These are phyloP conservation scores for Tagetes patula DNA, from an alignment of 129 eudicot genomes.

Conservation along the genomic window DNA sequence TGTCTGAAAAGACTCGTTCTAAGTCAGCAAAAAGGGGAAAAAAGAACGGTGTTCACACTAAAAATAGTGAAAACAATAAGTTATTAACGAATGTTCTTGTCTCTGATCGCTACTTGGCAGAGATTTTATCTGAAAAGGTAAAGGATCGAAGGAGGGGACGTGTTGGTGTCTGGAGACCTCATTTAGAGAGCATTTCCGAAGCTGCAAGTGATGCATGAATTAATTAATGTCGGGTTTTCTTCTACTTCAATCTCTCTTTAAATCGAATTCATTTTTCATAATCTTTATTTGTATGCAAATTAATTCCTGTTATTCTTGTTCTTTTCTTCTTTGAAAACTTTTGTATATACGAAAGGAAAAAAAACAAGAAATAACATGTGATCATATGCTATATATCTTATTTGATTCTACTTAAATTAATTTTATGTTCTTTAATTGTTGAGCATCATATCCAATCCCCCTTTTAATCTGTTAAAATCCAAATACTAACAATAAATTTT, in stretches of 20 bases:
- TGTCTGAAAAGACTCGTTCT: conserved; percentile 42
- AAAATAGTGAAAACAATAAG: conserved; percentile 14
- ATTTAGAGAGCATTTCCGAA: conserved; percentile 84
- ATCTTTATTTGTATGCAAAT: conserved; percentile 24
- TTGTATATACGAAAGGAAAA: conserved; percentile 35
- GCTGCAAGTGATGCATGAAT: conserved; percentile 34
- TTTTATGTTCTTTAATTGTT: background rate
- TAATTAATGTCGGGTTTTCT: conserved; percentile 17
- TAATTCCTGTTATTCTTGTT: conserved; percentile 37
- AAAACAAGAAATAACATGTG: conserved; percentile 37
- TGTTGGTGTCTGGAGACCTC: conserved; percentile 86
- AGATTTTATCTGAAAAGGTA: conserved; percentile 74
- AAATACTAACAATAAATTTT: background rate
- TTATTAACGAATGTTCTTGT: conserved; percentile 37
- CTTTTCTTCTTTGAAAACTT: conserved; percentile 27
- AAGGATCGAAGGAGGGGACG: conserved; percentile 79
- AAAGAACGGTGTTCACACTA: conserved; percentile 20
- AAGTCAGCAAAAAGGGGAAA: conserved; percentile 37
- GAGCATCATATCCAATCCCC: background rate
- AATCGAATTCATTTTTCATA: conserved; percentile 34
- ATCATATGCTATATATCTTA: conserved; percentile 10
- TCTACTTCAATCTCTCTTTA: background rate
- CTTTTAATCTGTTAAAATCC: background rate
- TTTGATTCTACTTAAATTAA: background rate
- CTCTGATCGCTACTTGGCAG: conserved; percentile 70